Evolutionary conservation across 495 filamentous ascomycete genomes (phyloP), one percentile per base, ranked within the genome.

Genomic region (Neurospora terricola): DNA sequence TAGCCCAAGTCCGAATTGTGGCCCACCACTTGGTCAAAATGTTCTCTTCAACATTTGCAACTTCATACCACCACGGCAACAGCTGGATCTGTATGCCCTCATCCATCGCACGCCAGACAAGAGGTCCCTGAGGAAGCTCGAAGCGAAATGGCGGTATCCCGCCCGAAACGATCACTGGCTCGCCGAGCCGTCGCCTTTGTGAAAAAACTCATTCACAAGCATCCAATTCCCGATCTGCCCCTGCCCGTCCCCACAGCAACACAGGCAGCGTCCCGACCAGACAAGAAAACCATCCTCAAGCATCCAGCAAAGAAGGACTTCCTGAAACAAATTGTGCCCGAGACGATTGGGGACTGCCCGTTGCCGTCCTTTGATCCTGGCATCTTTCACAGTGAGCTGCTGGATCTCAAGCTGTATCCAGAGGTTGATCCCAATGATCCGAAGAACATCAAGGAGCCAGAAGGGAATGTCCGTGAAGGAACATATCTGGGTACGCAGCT

Each of bases 401-500:
- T 80, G 16, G 76, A 76, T 10, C 18, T 76, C 70, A 79, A 78
- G 74, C 70, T 81, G 43, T 81, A 76, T 42, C 42, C 78, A 4
- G 75, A 73, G 11, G 7, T 80, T 42, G 80, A 80, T 43, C 75
- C 74, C 12, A 59, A 73, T n/a, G 40, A 79, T 39, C 76, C 77
- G 0, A 70, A 70, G 10, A 38, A 62, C 5, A 73, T 77, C 38
- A 69, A 62, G 11, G 72, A 73, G 48, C 78, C 78, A 6, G 70
- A 78, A 68, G 80, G 77, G 8, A 76, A 79, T 23, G 77, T 82
- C 18, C 45, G 34, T 27, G 70, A 79, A 69, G 80, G 80, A 1
- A 78, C 77, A 7, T 84, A 83, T 69, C 69, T 76, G 23, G 83
- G 83, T 5, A 85, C 83, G 0, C 80, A 83, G 69, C 71, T 83